Evolutionary conservation across 345 rosid genomes (phyloP).

Genomic region (Durio zibethinus): DNA sequence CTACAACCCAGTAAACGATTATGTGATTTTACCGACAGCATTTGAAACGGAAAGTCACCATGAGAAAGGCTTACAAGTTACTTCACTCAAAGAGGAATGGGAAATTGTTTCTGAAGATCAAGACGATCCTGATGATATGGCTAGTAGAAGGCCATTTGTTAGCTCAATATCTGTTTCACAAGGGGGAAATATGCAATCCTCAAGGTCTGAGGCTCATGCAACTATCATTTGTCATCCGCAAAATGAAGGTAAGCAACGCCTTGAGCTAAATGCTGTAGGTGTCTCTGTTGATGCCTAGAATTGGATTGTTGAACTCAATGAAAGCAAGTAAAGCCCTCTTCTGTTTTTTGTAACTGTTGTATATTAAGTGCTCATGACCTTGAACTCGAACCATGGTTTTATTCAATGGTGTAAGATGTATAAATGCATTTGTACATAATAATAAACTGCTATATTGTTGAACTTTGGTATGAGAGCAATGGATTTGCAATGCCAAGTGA

Average conservation of each 20-base stretch:
- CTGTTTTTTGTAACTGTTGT: not conserved
- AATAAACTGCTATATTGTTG: not conserved
- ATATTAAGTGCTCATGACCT: not conserved
- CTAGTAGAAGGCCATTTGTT: slow-evolving; percentile 24
- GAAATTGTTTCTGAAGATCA: slow-evolving; percentile 55
- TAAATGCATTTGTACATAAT: not conserved
- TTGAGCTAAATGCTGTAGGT: slow-evolving; percentile 69
- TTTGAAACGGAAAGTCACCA: slow-evolving; percentile 59
- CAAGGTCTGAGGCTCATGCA: slow-evolving; percentile 58
- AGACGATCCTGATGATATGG: slow-evolving; percentile 18
- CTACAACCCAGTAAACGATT: slow-evolving; percentile 88
- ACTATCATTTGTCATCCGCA: slow-evolving; percentile 50
- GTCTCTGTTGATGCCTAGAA: slow-evolving; percentile 61
- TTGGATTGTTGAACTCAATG: not conserved
- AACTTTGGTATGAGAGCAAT: not conserved
- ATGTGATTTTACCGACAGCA: slow-evolving; percentile 71
- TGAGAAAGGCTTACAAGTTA: slow-evolving; percentile 67
- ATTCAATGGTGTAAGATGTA: not conserved
- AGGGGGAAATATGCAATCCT: slow-evolving; percentile 28
- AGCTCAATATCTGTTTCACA: slow-evolving; percentile 62
- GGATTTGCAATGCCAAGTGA: not conserved
- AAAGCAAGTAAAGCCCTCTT: not conserved
- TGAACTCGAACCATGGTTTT: not conserved
- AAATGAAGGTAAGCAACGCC: slow-evolving; percentile 60
- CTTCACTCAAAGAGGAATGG: slow-evolving; percentile 88